Evolutionary conservation across 1,284 basidiomycete genomes (phyloP).

Genomic region (Tranzscheliella williamsii): DNA sequence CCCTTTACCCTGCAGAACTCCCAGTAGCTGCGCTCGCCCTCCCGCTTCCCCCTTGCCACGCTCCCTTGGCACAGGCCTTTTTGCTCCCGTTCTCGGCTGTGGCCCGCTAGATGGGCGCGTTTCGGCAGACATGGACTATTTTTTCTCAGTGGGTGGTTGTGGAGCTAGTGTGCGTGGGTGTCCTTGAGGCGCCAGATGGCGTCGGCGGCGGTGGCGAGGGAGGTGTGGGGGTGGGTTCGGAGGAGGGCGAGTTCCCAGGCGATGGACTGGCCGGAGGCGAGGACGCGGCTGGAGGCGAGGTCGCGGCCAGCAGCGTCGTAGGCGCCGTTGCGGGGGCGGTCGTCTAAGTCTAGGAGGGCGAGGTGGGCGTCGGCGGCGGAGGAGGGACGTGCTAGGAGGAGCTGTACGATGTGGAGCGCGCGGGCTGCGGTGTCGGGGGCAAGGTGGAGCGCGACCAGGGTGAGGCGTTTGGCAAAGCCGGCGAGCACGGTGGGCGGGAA

Average conservation of each 20-base stretch:
- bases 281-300: slow-evolving; percentile 3
- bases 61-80: too few species aligned
- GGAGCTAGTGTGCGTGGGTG: background rate
- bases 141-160: background rate
- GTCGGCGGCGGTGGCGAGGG: slow-evolving; percentile 1
- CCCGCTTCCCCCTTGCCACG: too few species aligned
- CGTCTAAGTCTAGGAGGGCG: slow-evolving; percentile 23
- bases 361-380: slow-evolving; percentile 5
- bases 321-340: slow-evolving; percentile 10
- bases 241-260: slow-evolving; percentile 15
- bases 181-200: slow-evolving; percentile 12
- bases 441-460: slow-evolving; percentile 16
- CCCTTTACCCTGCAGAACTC: slow-evolving; percentile 36
- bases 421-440: background rate
- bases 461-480: slow-evolving; percentile 82
- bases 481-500: slow-evolving; percentile 72
- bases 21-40: too few species aligned
- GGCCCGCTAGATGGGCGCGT: too few species aligned
- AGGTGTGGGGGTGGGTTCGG: background rate
- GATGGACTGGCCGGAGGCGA: slow-evolving; percentile 15
- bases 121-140: too few species aligned
- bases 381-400: slow-evolving; percentile 12
- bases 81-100: too few species aligned
- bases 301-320: slow-evolving; percentile 11
- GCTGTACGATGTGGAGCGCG: slow-evolving; percentile 4